Evolutionary conservation across 1,284 basidiomycete species (phyloP).

Genomic region (Cutaneotrichosporon dermatis): DNA sequence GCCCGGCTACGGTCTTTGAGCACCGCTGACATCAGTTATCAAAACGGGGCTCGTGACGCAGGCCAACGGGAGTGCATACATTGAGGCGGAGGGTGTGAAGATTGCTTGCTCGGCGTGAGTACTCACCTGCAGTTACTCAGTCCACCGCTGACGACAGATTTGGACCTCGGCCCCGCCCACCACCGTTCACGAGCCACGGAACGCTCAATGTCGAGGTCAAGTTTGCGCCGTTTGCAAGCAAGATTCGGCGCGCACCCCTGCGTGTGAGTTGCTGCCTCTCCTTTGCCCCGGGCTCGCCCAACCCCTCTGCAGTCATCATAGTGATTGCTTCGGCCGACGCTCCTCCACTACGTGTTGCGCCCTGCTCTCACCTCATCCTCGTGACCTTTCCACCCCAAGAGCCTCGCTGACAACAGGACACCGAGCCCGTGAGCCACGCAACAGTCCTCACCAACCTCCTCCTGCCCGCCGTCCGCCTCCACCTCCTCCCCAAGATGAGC

Average conservation of each 20-base stretch:
- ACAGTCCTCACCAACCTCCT: constrained; percentile 82
- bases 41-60: constrained; percentile 84
- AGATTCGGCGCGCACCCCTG: constrained; percentile 70
- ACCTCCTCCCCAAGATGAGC: constrained; percentile 86
- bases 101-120: constrained; percentile 88
- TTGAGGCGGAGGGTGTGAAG: constrained; percentile 79
- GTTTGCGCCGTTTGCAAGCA: constrained; percentile 87
- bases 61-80: constrained; percentile 91
- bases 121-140: too few relatives aligned
- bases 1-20: constrained; percentile 10
- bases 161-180: constrained; percentile 68
- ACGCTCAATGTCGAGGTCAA: constrained; percentile 92
- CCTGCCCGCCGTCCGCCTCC: constrained; percentile 75
- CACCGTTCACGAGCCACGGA: constrained; percentile 75
- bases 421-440: constrained; percentile 81
- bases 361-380: too few relatives aligned
- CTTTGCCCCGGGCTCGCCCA: too few relatives aligned
- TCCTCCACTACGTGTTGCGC: too few relatives aligned
- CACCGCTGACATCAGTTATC: constrained; percentile 59
- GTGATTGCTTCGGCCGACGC: too few relatives aligned
- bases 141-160: constrained; percentile 58
- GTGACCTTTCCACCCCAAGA: too few relatives aligned
- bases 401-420: constrained; percentile 60
- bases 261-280: constrained; percentile 58
- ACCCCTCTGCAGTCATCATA: too few relatives aligned